Base-by-base conservation (phyloP, 2,329 filamentous ascomycete species). In the Apiospora malaysiana region DNA sequence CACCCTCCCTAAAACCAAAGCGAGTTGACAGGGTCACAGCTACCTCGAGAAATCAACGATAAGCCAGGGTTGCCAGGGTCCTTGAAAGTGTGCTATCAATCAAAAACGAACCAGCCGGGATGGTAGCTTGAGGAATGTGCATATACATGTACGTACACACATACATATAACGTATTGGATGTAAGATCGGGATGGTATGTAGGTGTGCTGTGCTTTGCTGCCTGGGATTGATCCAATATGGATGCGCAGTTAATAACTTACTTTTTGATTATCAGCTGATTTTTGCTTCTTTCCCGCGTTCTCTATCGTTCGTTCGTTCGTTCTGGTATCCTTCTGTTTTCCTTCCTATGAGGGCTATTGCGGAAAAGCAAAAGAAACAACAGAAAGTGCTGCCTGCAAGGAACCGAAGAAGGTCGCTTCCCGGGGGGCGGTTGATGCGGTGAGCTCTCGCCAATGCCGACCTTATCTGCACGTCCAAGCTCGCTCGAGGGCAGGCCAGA, bases 11-110 rank as follows among this genome's bases (percentile, higher is more conserved):
- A 40, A 32, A 63, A 63, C 56, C 32, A 63, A 63, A 63, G 32
- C 56, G 27, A 63, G 16, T 40, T 63, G 56, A 63, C 56, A 63
- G 56, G 56, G 56, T 63, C 18, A 63, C 56, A 63, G 32, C 32
- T 63, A 63, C 32, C 56, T 40, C 32, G 56, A 63, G 56, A 40
- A 63, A 63, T 63, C 56, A 63, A 63, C 56, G 56, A 63, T 63
- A 63, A 63, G 56, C 56, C 56, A 5, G 21, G 56, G 56, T 18
- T 40, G 27, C 56, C 32, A 63, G 56, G 56, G 56, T 63, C 56
- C 32, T 40, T 63, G 56, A 9, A 32, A 40, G 56, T 40, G 56
- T 40, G 56, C 56, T 63, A 63, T 37, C 56, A 63, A 63, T 63
- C 56, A n/a, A 32, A 32, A 56, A 27, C 25, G 25, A 63, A 63